These are phyloP conservation scores for Pelagophyceae sp. DNA, from an alignment of 352 stramenopile species.

Conservation along the genomic window DNA sequence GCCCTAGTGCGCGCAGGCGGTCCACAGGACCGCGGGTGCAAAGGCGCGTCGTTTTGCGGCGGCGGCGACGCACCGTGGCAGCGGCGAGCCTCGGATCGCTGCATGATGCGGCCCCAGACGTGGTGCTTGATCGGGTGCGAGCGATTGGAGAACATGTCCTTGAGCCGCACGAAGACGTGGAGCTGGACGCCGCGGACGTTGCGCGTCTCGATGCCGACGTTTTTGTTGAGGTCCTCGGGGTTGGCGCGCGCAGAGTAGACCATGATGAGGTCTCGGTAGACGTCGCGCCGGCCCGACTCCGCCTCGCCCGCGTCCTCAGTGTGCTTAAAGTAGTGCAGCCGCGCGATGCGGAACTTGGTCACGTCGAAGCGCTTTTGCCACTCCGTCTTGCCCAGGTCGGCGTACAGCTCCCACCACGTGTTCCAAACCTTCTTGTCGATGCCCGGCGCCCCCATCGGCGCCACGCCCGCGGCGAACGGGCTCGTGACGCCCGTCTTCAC, in stretches of 20 bases:
- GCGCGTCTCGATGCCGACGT: neutral
- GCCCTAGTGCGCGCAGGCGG: no score
- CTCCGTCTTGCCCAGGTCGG: neutral
- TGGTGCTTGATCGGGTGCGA: neutral
- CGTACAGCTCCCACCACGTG: conserved; percentile 5
- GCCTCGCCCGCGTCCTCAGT: neutral
- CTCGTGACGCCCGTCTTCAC: neutral
- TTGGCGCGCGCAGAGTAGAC: conserved; percentile 13
- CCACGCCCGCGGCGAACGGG: neutral
- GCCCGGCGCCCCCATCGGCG: neutral
- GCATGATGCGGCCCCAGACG: neutral
- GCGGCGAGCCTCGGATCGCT: neutral
- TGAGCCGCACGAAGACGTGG: conserved; percentile 2
- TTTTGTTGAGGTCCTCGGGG: conserved; percentile 12
- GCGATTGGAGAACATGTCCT: neutral
- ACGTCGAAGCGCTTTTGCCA: conserved; percentile 15
- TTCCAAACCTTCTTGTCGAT: neutral
- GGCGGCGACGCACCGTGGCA: conserved; percentile 11
- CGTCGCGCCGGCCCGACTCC: neutral
- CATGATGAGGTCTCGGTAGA: conserved; percentile 1
- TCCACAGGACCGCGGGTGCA: no score
- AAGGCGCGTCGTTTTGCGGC: no score
- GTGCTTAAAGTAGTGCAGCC: neutral
- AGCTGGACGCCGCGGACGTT: neutral
- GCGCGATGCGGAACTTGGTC: neutral